A percentile compares a stretch with the other conserved stretches of the same genome.
Evolutionary conservation across 192 early-diverging fungal species (phyloP).

Genomic region (Backusella circina): DNA sequence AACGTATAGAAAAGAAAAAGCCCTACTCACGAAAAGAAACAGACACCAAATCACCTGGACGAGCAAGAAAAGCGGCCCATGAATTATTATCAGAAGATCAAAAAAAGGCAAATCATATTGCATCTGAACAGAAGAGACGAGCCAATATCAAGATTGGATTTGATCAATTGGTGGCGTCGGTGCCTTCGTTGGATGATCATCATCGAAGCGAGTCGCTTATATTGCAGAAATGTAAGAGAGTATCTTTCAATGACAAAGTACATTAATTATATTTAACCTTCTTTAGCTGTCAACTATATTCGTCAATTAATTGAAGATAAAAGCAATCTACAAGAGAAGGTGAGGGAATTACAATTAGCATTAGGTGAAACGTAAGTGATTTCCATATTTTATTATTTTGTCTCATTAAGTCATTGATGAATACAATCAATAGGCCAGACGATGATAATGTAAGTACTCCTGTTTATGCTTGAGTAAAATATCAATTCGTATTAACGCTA

Average conservation of each 20-base stretch:
- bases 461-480: no score
- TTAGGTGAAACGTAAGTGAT: conserved; percentile 45
- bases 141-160: conserved; percentile 88
- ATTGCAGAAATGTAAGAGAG: conserved; percentile 62
- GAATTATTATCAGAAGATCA: conserved; percentile 80
- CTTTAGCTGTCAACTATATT: conserved; percentile 68
- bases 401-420: no score
- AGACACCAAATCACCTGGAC: background rate
- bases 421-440: conserved; percentile 6
- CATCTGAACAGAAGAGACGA: conserved; percentile 88
- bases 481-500: background rate
- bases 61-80: conserved; percentile 37
- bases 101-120: conserved; percentile 92
- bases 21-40: background rate
- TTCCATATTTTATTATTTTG: no score
- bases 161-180: conserved; percentile 80
- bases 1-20: background rate
- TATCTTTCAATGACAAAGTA: background rate
- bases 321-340: conserved; percentile 41
- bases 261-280: background rate
- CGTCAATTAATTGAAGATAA: conserved; percentile 60
- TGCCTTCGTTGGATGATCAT: conserved; percentile 74
- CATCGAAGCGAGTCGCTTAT: conserved; percentile 84
- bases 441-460: background rate
- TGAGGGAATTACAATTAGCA: conserved; percentile 43